These are phyloP conservation scores for Russula sp. DNA, from an alignment of 768 basidiomycete genomes.

Conservation along the genomic window DNA sequence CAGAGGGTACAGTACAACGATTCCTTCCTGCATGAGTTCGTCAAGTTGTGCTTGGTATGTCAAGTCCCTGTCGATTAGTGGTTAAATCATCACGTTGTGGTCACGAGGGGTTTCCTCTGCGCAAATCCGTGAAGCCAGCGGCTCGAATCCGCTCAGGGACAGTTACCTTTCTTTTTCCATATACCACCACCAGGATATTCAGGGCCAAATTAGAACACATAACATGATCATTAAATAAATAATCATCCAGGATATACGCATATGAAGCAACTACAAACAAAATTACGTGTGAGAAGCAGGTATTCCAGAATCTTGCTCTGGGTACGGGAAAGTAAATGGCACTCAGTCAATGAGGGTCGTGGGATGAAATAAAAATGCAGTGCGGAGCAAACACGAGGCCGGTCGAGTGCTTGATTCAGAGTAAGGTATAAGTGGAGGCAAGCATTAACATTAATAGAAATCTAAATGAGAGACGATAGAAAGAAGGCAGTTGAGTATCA, in stretches of 20 bases:
- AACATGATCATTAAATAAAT: not conserved
- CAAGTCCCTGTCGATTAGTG: slow-evolving; percentile 24
- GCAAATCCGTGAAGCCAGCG: slow-evolving; percentile 21
- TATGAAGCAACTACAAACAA: slow-evolving; percentile 5
- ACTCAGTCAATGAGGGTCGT: slow-evolving; percentile 15
- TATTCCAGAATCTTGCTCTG: not conserved
- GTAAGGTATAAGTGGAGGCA: not conserved
- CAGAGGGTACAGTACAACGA: no score
- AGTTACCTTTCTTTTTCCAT: not conserved
- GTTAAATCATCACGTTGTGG: slow-evolving; percentile 25
- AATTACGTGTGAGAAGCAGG: not conserved
- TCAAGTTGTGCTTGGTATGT: not conserved
- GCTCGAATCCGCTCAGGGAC: slow-evolving; percentile 24
- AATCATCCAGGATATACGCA: not conserved
- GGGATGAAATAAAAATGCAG: not conserved
- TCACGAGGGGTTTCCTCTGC: not conserved
- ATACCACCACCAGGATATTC: no score
- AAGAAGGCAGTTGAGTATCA: not conserved
- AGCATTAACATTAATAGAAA: slow-evolving; percentile 8
- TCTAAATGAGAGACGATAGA: not conserved
- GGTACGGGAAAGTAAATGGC: not conserved
- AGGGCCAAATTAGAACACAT: no score
- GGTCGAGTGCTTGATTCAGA: not conserved
- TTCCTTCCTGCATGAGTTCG: not conserved
- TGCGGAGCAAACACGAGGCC: not conserved